Conservation (phyloP, 2,329 filamentous ascomycete species). For the Albifimbria verrucaria region DNA sequence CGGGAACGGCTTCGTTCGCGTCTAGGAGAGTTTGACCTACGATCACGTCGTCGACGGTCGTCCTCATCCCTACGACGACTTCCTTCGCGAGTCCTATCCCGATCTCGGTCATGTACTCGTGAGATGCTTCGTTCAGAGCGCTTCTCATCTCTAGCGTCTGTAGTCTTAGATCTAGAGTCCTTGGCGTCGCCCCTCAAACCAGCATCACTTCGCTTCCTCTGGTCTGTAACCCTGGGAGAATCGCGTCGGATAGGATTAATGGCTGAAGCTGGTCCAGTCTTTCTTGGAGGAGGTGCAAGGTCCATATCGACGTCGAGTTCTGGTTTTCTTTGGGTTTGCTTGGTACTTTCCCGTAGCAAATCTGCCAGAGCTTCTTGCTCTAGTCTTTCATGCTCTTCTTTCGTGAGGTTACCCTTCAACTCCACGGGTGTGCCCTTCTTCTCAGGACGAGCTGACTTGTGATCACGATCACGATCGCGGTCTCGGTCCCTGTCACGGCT, state of each 20-base stretch:
- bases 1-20: slow-evolving; percentile 31
- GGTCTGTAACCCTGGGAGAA: slow-evolving; percentile 38
- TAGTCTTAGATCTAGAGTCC: slow-evolving; percentile 22
- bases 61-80: slow-evolving; percentile 21
- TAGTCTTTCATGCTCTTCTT: slow-evolving; percentile 55
- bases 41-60: slow-evolving; percentile 27
- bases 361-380: slow-evolving; percentile 58
- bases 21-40: slow-evolving; percentile 36
- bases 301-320: slow-evolving; percentile 56
- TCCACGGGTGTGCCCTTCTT: slow-evolving; percentile 40
- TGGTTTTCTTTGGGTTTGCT: slow-evolving; percentile 42
- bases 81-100: slow-evolving; percentile 21
- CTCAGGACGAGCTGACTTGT: slow-evolving; percentile 28
- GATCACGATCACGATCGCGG: slow-evolving; percentile 25
- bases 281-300: slow-evolving; percentile 52
- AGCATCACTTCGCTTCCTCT: slow-evolving; percentile 34
- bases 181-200: slow-evolving; percentile 28
- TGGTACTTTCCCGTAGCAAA: slow-evolving; percentile 56
- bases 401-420: slow-evolving; percentile 51
- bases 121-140: slow-evolving; percentile 30
- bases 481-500: slow-evolving; percentile 29
- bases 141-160: slow-evolving; percentile 27
- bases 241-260: slow-evolving; percentile 53
- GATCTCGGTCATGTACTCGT: slow-evolving; percentile 22
- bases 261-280: slow-evolving; percentile 51